Base-by-base conservation (phyloP, 192 early-diverging fungal species). In the Podila clonocystis region DNA sequence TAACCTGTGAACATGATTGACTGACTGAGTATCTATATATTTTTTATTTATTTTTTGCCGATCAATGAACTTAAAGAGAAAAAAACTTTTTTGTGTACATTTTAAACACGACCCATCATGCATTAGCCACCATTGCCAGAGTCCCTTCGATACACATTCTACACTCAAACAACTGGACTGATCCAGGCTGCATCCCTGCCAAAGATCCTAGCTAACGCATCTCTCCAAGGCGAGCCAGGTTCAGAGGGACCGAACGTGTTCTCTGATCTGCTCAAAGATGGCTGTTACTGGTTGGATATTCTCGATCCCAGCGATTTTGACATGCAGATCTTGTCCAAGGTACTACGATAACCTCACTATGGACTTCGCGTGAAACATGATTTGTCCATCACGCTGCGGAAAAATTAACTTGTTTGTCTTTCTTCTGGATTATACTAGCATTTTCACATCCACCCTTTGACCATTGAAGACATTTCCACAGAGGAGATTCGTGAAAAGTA, bases 401-500 rank as follows among this genome's bases (percentile, higher is more conserved):
- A 45, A 45, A 45, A 45, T 15, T 45, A 17, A 45, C 15, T 2
- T 15, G 41, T 15, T 9, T 15, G 13, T 45, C 12, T 45, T 45
- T 55, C 52, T 24, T 26, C 2, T 55, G 20, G 52, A 55, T 2
- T 19, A 24, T 5, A 24, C 70, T 61, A 91, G 62, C 71, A 90
- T n/a, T 90, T 95, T 73, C 84, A 82, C 31, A 87, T 94, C 38
- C 93, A 95, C 74, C 93, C 93, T 17, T 77, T 94, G 29, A 94
- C 92, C 4, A 65, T 86, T 19, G 95, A 99, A 84, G 97, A 99
- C 75, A 97, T 99, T 59, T 71, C 86, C 24, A 92, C 89, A 29
- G 90, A 94, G 49, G 93, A 95, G 61, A 89, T 90, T n/a, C 86
- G 97, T 28, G 97, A 99, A 84, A 98, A 97, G 70, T 95, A 95